Percentiles rank a stretch among this genome's conserved stretches.
Evolutionary conservation across 495 filamentous ascomycete species (phyloP).

Genomic region (Sordaria brevicollis): DNA sequence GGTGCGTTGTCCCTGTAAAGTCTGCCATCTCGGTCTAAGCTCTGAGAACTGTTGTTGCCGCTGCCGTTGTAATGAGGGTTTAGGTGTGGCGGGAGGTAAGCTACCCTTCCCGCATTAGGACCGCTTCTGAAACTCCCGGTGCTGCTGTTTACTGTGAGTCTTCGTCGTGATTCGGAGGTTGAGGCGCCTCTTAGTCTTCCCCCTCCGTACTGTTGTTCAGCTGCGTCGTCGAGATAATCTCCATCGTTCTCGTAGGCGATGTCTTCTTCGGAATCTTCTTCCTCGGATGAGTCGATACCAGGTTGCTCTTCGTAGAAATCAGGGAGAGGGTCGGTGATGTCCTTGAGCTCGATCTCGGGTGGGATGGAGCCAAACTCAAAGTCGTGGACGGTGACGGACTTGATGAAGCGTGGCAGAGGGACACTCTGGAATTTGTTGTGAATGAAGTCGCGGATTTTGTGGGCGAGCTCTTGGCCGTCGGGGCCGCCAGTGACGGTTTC

Average conservation of each 20-base stretch:
- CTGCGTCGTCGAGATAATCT: constrained; percentile 22
- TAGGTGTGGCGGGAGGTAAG: constrained; percentile 23
- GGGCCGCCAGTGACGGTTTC: constrained; percentile 79
- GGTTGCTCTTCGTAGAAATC: constrained; percentile 93
- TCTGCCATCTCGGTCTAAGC: neutral
- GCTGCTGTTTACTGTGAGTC: constrained; percentile 17
- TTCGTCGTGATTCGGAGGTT: constrained; percentile 12
- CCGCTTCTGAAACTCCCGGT: constrained; percentile 5
- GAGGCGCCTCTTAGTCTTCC: neutral
- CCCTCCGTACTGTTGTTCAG: constrained; percentile 14
- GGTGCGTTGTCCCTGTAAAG: neutral
- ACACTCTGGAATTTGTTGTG: constrained; percentile 91
- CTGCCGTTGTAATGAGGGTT: constrained; percentile 9
- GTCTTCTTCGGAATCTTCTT: constrained; percentile 29
- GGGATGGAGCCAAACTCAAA: constrained; percentile 83
- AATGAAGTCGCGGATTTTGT: constrained; percentile 82
- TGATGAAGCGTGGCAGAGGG: constrained; percentile 86
- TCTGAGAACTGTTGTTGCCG: neutral
- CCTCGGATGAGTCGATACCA: constrained; percentile 24
- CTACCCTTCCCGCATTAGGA: neutral
- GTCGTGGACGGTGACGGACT: constrained; percentile 84
- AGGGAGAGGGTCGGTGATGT: constrained; percentile 86
- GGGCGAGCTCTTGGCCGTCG: constrained; percentile 73
- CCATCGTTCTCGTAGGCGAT: constrained; percentile 27
- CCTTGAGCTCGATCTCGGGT: constrained; percentile 84